Base-by-base conservation (phyloP, 495 filamentous ascomycete species). In the Penicillium egyptiacum region DNA sequence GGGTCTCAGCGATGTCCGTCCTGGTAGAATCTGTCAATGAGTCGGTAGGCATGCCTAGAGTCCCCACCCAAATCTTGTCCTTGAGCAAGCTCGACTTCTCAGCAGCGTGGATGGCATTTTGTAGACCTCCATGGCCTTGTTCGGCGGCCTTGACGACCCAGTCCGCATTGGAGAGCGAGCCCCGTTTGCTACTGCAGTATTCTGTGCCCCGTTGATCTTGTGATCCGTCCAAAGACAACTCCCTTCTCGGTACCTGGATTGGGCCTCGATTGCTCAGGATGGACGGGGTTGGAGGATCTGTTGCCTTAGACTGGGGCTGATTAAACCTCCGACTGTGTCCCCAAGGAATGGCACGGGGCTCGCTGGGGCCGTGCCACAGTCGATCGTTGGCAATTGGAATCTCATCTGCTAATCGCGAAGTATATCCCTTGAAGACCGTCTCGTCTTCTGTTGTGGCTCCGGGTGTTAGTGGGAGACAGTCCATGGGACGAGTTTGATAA, bases 31-130 rank as follows among this genome's bases (percentile, higher is more conserved):
- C 83, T 35, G 84, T 77, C 4, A 96, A 78, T 9, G 83, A 82
- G 63, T 96, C 91, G 0, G 89, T 95, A 1, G 91, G 90, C 82
- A 94, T 95, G 19, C 92, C 92, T 45, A 96, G 74, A 0, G 90
- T 92, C 12, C 92, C 92, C 31, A 96, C 88, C 86, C 88, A 94
- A 19, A 83, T 82, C 58, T 88, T 85, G 28, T 91, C 83, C 10
- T 78, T 75, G 6, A 87, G 64, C 33, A 80, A 67, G 28, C 82
- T 84, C 22, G 80, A 76, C 23, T 86, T 74, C 37, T 81, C 76
- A 5, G 86, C 88, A 9, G 90, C 89, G 60, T 85, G 79, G 16
- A 92, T 81, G 3, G 92, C 90, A 68, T 95, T 96, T 50, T 85
- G 83, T 20, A 96, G 81, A 46, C 89, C 91, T 16, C 89, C 89